These are phyloP conservation scores for Dactylellina cionopaga DNA, from an alignment of 2,329 filamentous ascomycete species.

Conservation along the genomic window DNA sequence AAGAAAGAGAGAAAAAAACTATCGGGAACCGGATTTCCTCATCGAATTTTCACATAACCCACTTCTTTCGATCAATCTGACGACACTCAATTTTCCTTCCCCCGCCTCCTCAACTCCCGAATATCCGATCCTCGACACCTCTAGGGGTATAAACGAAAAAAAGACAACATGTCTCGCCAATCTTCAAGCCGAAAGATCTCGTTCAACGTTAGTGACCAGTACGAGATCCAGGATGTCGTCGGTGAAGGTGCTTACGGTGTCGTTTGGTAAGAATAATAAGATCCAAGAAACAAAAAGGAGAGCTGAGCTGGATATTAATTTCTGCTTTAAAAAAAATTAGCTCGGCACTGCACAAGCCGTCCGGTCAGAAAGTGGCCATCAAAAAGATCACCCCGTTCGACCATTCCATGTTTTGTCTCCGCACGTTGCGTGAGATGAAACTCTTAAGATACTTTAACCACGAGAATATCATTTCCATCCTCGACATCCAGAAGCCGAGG, in stretches of 20 bases:
- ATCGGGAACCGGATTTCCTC: slow-evolving; percentile 50
- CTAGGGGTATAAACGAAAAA: neutral
- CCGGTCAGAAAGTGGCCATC: slow-evolving; percentile 97
- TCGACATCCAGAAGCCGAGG: slow-evolving; percentile 97
- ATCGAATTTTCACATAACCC: neutral
- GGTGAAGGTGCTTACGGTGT: slow-evolving; percentile 98
- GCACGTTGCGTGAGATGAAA: slow-evolving; percentile 99
- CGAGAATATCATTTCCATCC: slow-evolving; percentile 99
- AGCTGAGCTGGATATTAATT: neutral
- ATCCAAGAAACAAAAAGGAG: neutral
- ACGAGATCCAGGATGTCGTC: slow-evolving; percentile 99
- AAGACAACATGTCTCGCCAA: slow-evolving; percentile 56
- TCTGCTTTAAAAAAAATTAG: slow-evolving; percentile 63
- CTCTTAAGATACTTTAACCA: slow-evolving; percentile 98
- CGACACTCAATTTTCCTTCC: neutral
- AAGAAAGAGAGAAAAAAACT: neutral
- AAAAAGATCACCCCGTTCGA: slow-evolving; percentile 99
- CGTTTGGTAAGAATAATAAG: slow-evolving; percentile 76
- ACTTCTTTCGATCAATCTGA: neutral
- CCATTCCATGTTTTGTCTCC: slow-evolving; percentile 97
- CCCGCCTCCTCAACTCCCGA: slow-evolving; percentile 15
- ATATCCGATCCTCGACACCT: slow-evolving; percentile 27
- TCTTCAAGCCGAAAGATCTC: slow-evolving; percentile 86
- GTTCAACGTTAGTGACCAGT: slow-evolving; percentile 99
- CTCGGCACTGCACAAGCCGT: slow-evolving; percentile 97